Evolutionary conservation across 768 basidiomycete species (phyloP).

Genomic region (Coprinopsis strossmayeri): DNA sequence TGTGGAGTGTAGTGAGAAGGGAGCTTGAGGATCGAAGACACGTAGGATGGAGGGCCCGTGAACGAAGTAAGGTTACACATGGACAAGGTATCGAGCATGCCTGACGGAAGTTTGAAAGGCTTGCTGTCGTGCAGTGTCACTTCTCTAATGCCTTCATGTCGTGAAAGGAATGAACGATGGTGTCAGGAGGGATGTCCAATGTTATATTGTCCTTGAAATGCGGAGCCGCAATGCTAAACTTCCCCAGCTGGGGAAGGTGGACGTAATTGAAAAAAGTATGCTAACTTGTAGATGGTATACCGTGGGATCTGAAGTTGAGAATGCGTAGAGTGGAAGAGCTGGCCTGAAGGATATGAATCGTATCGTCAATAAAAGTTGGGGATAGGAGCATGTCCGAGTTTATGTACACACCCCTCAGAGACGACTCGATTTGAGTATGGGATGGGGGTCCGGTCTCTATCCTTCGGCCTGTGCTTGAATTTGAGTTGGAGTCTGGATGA

Average conservation of each 20-base stretch:
- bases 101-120: neutral
- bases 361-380: neutral
- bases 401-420: neutral
- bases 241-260: neutral
- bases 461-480: too few species aligned
- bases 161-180: neutral
- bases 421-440: neutral
- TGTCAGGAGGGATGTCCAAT: neutral
- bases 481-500: too few species aligned
- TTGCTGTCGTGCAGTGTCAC: neutral
- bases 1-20: too few species aligned
- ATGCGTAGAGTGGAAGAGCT: neutral
- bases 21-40: neutral
- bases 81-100: too few species aligned
- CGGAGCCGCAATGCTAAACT: neutral
- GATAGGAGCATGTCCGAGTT: slow-evolving; percentile 1
- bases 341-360: neutral
- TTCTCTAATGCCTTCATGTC: neutral
- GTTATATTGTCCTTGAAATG: neutral
- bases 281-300: neutral
- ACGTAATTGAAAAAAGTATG: neutral
- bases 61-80: neutral
- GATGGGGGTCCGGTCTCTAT: too few species aligned
- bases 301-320: neutral
- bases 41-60: neutral